phyloP scores from a whole-genome alignment of 2,329 filamentous ascomycete species.

The Nemania serpens region DNA sequence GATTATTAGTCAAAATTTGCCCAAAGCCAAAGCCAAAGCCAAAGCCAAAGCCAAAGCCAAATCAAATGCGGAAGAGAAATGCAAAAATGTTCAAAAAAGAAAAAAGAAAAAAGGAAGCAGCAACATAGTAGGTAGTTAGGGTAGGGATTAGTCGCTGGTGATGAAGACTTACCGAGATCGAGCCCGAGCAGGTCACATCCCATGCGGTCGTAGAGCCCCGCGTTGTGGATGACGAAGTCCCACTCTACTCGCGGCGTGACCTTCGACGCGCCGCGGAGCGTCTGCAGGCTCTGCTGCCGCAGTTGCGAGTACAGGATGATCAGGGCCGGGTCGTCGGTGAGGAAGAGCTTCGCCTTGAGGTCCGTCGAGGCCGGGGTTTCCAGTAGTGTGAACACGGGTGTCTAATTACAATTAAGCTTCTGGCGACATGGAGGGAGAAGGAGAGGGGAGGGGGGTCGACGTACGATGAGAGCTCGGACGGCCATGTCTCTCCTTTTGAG shows the following conservation, averaged over 20 bases:
- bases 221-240: constrained; percentile 87
- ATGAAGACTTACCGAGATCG: constrained; percentile 69
- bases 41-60: too few species aligned
- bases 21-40: too few species aligned
- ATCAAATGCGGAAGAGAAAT: background rate
- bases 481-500: constrained; percentile 80
- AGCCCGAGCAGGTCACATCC: constrained; percentile 89
- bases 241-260: constrained; percentile 80
- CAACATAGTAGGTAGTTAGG: too few species aligned
- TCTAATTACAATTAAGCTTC: constrained; percentile 51
- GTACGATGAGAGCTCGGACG: constrained; percentile 79
- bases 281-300: constrained; percentile 79
- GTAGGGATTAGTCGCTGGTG: background rate
- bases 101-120: constrained; percentile 19
- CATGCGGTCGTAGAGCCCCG: constrained; percentile 84
- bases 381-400: constrained; percentile 76
- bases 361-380: constrained; percentile 70
- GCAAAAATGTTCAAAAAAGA: background rate
- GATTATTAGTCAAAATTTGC: background rate
- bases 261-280: constrained; percentile 81
- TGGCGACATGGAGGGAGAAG: background rate
- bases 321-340: constrained; percentile 88
- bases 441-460: constrained; percentile 37
- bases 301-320: constrained; percentile 87
- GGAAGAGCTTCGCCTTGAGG: constrained; percentile 75